A percentile compares a stretch with the other conserved stretches of the same genome.
phyloP scores from a whole-genome alignment of 345 rosid genomes.

The Eucalyptus curtisii region DNA sequence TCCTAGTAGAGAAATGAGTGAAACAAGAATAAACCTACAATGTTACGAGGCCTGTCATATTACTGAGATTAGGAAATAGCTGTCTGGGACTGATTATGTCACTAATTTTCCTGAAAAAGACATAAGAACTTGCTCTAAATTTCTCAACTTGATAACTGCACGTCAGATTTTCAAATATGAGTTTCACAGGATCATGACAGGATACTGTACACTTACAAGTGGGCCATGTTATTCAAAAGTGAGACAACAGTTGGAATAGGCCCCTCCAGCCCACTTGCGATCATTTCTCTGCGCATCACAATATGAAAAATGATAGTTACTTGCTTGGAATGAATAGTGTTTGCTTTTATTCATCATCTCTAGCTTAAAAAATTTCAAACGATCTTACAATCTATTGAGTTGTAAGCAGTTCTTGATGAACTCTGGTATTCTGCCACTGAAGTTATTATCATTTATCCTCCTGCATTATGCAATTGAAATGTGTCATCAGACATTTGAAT shows the following conservation, averaged over 20 bases:
- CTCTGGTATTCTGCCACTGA: slow-evolving; percentile 58
- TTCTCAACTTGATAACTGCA: background rate
- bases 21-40: slow-evolving; percentile 14
- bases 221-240: slow-evolving; percentile 3
- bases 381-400: slow-evolving; percentile 63
- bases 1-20: background rate
- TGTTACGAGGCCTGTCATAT: slow-evolving; percentile 8
- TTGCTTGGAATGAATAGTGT: background rate
- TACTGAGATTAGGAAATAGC: slow-evolving; percentile 13
- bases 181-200: background rate
- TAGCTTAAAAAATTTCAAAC: background rate
- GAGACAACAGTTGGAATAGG: slow-evolving; percentile 32
- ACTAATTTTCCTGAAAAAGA: slow-evolving; percentile 30
- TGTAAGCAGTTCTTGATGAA: slow-evolving; percentile 43
- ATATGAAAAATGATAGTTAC: background rate
- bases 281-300: slow-evolving; percentile 30
- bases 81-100: slow-evolving; percentile 21
- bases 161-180: background rate
- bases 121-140: background rate
- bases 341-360: background rate
- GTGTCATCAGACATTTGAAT: background rate
- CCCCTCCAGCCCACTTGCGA: slow-evolving; percentile 43
- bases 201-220: slow-evolving; percentile 20
- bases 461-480: slow-evolving; percentile 24
- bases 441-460: slow-evolving; percentile 60